Percentiles rank a stretch among this genome's conserved stretches.
Evolutionary conservation across 805 yeast species (phyloP).

Genomic region (Kuraishia ogatae): DNA sequence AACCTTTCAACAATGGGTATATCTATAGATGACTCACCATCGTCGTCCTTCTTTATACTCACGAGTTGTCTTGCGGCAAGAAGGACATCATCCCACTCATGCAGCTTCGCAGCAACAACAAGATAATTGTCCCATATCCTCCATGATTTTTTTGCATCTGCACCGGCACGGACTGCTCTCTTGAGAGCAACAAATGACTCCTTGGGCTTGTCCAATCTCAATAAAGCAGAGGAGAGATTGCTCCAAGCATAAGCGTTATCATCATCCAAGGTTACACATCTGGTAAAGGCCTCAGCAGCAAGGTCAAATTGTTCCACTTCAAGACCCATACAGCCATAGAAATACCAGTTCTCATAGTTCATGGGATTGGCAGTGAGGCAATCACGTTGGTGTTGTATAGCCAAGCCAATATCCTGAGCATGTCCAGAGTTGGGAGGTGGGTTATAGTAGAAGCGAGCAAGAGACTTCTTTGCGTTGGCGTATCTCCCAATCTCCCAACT

Average conservation of each 20-base stretch:
- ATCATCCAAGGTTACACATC: conserved; percentile 83
- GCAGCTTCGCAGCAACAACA: conserved; percentile 69
- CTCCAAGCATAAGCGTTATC: conserved; percentile 83
- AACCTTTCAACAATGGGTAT: conserved; percentile 67
- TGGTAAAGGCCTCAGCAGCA: conserved; percentile 86
- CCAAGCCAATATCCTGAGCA: conserved; percentile 38
- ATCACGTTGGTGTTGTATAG: conserved; percentile 65
- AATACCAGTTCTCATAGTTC: conserved; percentile 77
- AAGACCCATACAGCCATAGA: conserved; percentile 85
- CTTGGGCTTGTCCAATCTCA: conserved; percentile 51
- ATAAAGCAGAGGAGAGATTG: conserved; percentile 74
- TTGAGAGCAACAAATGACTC: conserved; percentile 84
- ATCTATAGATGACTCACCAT: conserved; percentile 62
- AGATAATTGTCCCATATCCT: conserved; percentile 84
- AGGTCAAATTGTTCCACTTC: conserved; percentile 61
- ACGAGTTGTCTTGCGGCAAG: conserved; percentile 62
- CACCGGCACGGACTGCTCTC: conserved; percentile 65
- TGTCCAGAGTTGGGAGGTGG: conserved; percentile 53
- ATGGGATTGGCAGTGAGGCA: conserved; percentile 68
- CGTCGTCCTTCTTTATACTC: conserved; percentile 35
- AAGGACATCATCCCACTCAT: conserved; percentile 86
- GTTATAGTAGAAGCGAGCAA: conserved; percentile 62
- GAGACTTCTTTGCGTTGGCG: conserved; percentile 76
- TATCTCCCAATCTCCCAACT: conserved; percentile 86
- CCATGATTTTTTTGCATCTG: conserved; percentile 68